phyloP scores from a whole-genome alignment of 495 filamentous ascomycete species.

The Tuber magnatum region DNA sequence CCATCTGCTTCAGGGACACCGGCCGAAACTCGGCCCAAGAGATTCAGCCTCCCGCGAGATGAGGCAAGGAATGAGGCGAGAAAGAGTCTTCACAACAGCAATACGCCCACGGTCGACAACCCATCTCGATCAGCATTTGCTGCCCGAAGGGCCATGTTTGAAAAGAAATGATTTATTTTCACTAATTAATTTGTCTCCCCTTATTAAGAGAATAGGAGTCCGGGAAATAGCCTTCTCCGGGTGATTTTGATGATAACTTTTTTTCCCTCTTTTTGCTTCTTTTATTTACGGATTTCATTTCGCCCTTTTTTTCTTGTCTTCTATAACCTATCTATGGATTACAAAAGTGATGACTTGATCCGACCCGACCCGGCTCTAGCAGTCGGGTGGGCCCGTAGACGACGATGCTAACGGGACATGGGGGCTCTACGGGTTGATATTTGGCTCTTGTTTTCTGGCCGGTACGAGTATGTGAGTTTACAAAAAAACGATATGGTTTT shows the following conservation, averaged over 20 bases:
- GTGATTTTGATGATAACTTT: constrained; percentile 11
- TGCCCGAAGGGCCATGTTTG: constrained; percentile 37
- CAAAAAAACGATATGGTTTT: background rate
- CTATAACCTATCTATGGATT: background rate
- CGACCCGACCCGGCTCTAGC: background rate
- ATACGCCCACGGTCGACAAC: constrained; percentile 1
- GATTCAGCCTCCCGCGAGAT: constrained; percentile 29
- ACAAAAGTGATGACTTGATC: background rate
- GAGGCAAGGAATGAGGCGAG: constrained; percentile 21
- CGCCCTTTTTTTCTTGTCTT: constrained; percentile 8
- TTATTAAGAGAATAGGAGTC: background rate
- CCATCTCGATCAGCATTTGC: constrained; percentile 28
- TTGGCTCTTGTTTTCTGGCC: background rate
- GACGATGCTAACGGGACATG: background rate
- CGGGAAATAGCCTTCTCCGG: constrained; percentile 6
- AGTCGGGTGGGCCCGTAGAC: background rate
- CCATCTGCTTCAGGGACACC: background rate
- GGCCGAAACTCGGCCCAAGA: constrained; percentile 17
- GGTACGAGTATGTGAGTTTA: background rate
- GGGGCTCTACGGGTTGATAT: background rate
- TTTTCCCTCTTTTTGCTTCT: constrained; percentile 5
- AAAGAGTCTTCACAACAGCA: constrained; percentile 5
- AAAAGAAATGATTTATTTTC: constrained; percentile 25
- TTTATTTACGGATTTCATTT: constrained; percentile 9
- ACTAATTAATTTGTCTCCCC: constrained; percentile 14